These are phyloP conservation scores for Cydonia oblonga DNA, from an alignment of 331 rosid species.

Conservation along the genomic window DNA sequence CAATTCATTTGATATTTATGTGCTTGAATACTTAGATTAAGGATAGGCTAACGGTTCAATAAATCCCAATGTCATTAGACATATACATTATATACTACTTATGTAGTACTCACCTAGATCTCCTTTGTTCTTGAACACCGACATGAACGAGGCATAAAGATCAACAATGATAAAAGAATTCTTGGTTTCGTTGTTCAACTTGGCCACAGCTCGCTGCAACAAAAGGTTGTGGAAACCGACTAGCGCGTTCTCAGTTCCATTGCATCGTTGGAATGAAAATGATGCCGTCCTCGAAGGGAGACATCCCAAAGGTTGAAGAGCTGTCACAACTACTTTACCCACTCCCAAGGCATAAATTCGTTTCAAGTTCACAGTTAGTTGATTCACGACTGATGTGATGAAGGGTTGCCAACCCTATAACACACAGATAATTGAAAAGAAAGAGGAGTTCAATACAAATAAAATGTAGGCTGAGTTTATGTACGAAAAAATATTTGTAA, in stretches of 20 bases:
- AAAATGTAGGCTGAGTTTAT: neutral
- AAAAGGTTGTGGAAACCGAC: slow-evolving; percentile 47
- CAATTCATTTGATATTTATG: neutral
- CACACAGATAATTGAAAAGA: neutral
- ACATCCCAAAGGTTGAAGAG: slow-evolving; percentile 60
- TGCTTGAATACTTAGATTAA: neutral
- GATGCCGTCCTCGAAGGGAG: slow-evolving; percentile 35
- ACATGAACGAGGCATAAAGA: slow-evolving; percentile 47
- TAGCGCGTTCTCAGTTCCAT: slow-evolving; percentile 26
- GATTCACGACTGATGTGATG: slow-evolving; percentile 41
- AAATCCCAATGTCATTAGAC: too few species aligned
- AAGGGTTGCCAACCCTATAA: slow-evolving; percentile 44
- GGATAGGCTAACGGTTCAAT: too few species aligned
- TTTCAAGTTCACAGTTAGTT: slow-evolving; percentile 29
- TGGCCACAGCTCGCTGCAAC: slow-evolving; percentile 41
- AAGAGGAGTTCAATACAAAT: neutral
- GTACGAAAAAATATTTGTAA: neutral
- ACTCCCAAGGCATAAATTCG: slow-evolving; percentile 51
- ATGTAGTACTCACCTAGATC: slow-evolving; percentile 11
- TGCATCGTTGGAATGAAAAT: slow-evolving; percentile 37
- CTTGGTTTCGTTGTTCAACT: slow-evolving; percentile 31
- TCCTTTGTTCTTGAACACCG: slow-evolving; percentile 32
- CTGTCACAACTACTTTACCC: slow-evolving; percentile 46
- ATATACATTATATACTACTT: neutral
- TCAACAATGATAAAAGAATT: slow-evolving; percentile 36